Evolutionary conservation across 805 yeast species (phyloP).

Genomic region (Komagataella phaffii): DNA sequence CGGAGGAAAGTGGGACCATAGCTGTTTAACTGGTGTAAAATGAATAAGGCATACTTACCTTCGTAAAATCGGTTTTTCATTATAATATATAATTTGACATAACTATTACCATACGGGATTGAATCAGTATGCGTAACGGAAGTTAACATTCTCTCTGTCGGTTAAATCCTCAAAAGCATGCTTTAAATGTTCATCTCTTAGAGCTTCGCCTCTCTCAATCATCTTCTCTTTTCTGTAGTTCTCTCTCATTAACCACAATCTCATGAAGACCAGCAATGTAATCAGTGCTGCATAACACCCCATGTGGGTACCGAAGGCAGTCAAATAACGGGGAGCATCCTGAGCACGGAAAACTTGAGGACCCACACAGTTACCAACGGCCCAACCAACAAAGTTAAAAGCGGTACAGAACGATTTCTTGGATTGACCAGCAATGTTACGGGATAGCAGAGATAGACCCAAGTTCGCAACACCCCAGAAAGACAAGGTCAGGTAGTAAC

Average conservation of each 20-base stretch:
- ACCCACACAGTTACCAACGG: slow-evolving; percentile 13
- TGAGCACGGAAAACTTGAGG: slow-evolving; percentile 13
- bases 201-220: slow-evolving; percentile 10
- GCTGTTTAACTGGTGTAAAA: not conserved
- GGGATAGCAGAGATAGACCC: slow-evolving; percentile 11
- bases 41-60: no score
- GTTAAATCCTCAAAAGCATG: slow-evolving; percentile 21
- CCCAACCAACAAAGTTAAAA: slow-evolving; percentile 10
- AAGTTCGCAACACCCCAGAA: slow-evolving; percentile 16
- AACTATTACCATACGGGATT: slow-evolving; percentile 9
- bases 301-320: slow-evolving; percentile 33
- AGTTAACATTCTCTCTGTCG: slow-evolving; percentile 39
- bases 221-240: slow-evolving; percentile 8
- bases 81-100: not conserved
- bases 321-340: slow-evolving; percentile 11
- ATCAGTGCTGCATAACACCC: slow-evolving; percentile 19
- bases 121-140: slow-evolving; percentile 23
- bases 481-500: slow-evolving; percentile 14
- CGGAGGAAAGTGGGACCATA: not conserved
- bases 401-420: slow-evolving; percentile 11
- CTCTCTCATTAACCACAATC: slow-evolving; percentile 8
- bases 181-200: slow-evolving; percentile 11
- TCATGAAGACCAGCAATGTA: slow-evolving; percentile 12
- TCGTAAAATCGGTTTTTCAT: not conserved
- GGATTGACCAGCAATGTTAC: slow-evolving; percentile 19